Percentiles rank a stretch among this genome's conserved stretches.
phyloP scores from a whole-genome alignment of 352 stramenopile species.

The Globisporangium radiosum region DNA sequence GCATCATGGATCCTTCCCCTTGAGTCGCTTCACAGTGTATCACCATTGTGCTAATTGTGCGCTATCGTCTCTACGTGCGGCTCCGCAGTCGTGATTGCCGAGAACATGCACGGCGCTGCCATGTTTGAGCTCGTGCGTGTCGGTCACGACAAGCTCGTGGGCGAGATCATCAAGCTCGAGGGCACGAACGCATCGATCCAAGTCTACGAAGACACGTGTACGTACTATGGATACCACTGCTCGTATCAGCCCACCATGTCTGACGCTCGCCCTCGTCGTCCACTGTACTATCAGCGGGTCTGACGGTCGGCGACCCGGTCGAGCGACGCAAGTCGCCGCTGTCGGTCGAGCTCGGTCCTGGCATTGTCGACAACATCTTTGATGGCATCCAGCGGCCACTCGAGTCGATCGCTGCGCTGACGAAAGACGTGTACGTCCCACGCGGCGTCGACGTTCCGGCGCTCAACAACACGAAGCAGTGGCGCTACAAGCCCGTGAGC shows the following conservation, averaged over 20 bases:
- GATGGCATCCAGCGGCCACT: slow-evolving; percentile 99
- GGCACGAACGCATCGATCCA: slow-evolving; percentile 99
- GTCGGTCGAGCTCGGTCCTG: slow-evolving; percentile 98
- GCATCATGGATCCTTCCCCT: too few relatives aligned
- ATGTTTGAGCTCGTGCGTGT: slow-evolving; percentile 98
- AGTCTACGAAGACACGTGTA: slow-evolving; percentile 97
- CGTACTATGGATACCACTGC: slow-evolving; percentile 1
- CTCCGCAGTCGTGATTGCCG: slow-evolving; percentile 94
- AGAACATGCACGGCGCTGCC: slow-evolving; percentile 97
- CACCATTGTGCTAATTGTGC: not conserved
- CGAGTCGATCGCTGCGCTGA: slow-evolving; percentile 92
- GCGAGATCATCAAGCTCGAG: slow-evolving; percentile 99
- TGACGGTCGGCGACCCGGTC: slow-evolving; percentile 98
- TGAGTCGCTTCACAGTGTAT: too few relatives aligned
- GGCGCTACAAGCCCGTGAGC: slow-evolving; percentile 93
- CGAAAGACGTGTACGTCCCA: slow-evolving; percentile 97
- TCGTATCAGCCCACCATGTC: too few relatives aligned
- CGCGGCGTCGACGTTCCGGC: slow-evolving; percentile 95
- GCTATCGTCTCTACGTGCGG: not conserved
- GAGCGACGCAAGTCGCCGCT: slow-evolving; percentile 96
- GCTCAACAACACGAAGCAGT: slow-evolving; percentile 91
- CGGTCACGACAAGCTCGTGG: slow-evolving; percentile 98
- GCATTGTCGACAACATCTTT: slow-evolving; percentile 99
- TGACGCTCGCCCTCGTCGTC: too few relatives aligned
- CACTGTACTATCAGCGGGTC: slow-evolving; percentile 43